phyloP scores from a whole-genome alignment of 2,329 filamentous ascomycete genomes.

The Fusarium buxicola region DNA sequence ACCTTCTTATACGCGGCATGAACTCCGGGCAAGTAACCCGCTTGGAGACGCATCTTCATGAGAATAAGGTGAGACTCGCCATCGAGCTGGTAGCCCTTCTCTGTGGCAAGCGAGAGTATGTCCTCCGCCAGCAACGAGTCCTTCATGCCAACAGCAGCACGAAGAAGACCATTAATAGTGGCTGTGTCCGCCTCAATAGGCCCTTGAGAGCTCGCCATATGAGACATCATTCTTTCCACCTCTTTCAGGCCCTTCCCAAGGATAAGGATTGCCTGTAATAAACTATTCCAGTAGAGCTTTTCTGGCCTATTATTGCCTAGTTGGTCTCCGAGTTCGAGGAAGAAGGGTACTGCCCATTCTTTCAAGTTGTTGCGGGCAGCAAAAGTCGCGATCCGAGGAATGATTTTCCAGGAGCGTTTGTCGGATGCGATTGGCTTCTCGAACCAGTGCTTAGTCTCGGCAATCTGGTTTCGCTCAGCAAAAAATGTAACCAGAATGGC shows the following conservation, averaged over 20 bases:
- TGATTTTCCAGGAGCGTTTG: slow-evolving; percentile 39
- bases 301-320: slow-evolving; percentile 59
- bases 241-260: slow-evolving; percentile 72
- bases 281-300: slow-evolving; percentile 75
- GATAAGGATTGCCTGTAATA: slow-evolving; percentile 78
- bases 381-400: slow-evolving; percentile 56
- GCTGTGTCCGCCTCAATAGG: slow-evolving; percentile 69
- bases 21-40: slow-evolving; percentile 78
- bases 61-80: slow-evolving; percentile 78
- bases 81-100: slow-evolving; percentile 74
- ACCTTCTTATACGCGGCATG: slow-evolving; percentile 69
- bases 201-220: slow-evolving; percentile 73
- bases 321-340: slow-evolving; percentile 63
- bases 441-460: slow-evolving; percentile 77
- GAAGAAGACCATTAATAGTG: slow-evolving; percentile 82
- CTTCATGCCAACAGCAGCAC: slow-evolving; percentile 75
- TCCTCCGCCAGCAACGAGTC: slow-evolving; percentile 80
- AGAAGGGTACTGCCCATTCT: slow-evolving; percentile 71
- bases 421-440: slow-evolving; percentile 60
- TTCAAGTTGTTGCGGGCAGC: slow-evolving; percentile 69
- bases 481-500: slow-evolving; percentile 72
- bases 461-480: slow-evolving; percentile 65
- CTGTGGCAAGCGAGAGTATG: slow-evolving; percentile 74
- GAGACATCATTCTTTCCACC: slow-evolving; percentile 68
- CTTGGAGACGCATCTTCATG: slow-evolving; percentile 79